Evolutionary conservation across 1,139 yeast species (phyloP).

Genomic region (Scheffersomyces quercinus): DNA sequence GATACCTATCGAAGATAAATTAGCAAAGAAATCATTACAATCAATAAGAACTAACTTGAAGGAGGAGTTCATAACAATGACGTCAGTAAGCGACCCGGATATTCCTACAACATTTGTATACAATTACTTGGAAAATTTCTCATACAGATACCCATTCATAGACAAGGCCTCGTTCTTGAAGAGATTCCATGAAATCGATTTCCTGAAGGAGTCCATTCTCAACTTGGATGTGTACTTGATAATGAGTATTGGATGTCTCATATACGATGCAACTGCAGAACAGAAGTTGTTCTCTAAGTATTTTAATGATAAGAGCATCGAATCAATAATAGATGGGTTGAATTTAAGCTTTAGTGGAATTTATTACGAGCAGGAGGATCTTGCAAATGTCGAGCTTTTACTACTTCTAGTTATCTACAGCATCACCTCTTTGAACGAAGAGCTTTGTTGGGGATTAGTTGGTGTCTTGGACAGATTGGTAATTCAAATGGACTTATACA

Average conservation of each 20-base stretch:
- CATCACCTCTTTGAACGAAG: slow-evolving; percentile 27
- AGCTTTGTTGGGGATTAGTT: slow-evolving; percentile 35
- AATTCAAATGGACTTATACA: slow-evolving; percentile 25
- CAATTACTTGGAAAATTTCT: slow-evolving; percentile 41
- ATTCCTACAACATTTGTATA: slow-evolving; percentile 33
- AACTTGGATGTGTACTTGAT: slow-evolving; percentile 39
- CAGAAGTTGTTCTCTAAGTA: slow-evolving; percentile 22
- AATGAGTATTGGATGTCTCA: slow-evolving; percentile 41
- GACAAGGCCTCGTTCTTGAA: slow-evolving; percentile 20
- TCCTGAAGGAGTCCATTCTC: slow-evolving; percentile 37
- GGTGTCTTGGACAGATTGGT: slow-evolving; percentile 36
- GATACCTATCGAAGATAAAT: slow-evolving; percentile 7
- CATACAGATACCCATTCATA: slow-evolving; percentile 39
- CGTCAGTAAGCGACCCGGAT: slow-evolving; percentile 26
- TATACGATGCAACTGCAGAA: slow-evolving; percentile 30
- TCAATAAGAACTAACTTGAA: slow-evolving; percentile 17
- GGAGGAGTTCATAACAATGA: slow-evolving; percentile 42
- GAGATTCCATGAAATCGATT: slow-evolving; percentile 27
- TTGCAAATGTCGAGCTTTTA: slow-evolving; percentile 26
- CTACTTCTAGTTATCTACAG: slow-evolving; percentile 35
- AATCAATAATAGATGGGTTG: slow-evolving; percentile 35
- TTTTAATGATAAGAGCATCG: slow-evolving; percentile 35
- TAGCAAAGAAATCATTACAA: slow-evolving; percentile 6
- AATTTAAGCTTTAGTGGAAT: slow-evolving; percentile 27
- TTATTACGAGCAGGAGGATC: slow-evolving; percentile 17